Evolutionary conservation across 2,329 filamentous ascomycete species (phyloP).

Genomic region (Colletotrichum cereale): DNA sequence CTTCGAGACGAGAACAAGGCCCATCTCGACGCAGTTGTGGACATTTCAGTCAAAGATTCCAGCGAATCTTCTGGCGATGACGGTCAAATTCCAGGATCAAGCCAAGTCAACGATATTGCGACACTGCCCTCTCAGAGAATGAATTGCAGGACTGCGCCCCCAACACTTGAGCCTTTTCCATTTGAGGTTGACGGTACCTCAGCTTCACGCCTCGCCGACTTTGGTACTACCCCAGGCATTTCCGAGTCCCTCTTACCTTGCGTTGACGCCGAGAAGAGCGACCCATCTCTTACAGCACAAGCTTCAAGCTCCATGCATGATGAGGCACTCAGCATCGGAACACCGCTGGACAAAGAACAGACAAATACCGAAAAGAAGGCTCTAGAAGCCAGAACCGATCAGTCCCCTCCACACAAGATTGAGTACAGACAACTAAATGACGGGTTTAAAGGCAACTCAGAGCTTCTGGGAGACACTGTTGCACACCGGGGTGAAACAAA

Average conservation of each 20-base stretch:
- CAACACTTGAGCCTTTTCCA: constrained; percentile 10
- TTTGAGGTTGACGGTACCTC: constrained; percentile 19
- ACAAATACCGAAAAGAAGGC: neutral
- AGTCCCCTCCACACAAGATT: neutral
- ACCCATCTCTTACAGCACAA: neutral
- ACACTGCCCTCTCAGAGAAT: constrained; percentile 8
- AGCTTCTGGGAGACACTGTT: neutral
- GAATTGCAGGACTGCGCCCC: neutral
- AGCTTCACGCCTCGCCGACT: neutral
- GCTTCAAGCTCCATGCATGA: neutral
- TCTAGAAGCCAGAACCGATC: neutral
- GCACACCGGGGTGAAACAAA: neutral
- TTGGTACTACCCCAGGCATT: neutral
- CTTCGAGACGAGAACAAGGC: constrained; percentile 44
- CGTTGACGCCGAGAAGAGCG: neutral
- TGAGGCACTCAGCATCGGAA: neutral
- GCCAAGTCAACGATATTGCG: neutral
- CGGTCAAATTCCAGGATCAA: neutral
- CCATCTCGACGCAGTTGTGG: constrained; percentile 35
- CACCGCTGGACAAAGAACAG: neutral
- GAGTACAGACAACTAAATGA: neutral
- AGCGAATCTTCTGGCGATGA: constrained; percentile 35
- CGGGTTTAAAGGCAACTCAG: neutral
- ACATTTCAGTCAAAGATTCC: constrained; percentile 39
- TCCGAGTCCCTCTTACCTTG: neutral